These are phyloP conservation scores for Plantago coronopus DNA, from an alignment of 305 asterid species.

Conservation along the genomic window DNA sequence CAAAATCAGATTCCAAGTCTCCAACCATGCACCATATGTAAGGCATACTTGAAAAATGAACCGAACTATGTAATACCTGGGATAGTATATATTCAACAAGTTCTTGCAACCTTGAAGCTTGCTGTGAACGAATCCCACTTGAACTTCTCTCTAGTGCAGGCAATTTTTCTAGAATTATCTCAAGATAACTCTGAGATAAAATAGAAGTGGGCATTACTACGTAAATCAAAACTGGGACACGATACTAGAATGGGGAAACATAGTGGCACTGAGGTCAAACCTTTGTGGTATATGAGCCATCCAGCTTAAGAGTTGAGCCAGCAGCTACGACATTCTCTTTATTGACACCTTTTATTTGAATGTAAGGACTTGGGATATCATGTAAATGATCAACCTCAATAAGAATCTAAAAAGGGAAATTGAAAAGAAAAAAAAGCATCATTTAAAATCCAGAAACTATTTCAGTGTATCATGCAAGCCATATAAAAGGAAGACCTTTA, in stretches of 20 bases:
- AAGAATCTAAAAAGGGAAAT: constrained; percentile 57
- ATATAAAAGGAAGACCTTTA: neutral
- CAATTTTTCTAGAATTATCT: constrained; percentile 70
- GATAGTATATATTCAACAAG: constrained; percentile 78
- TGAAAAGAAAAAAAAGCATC: constrained; percentile 6
- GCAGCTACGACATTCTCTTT: constrained; percentile 82
- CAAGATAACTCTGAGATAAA: constrained; percentile 73
- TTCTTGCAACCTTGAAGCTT: constrained; percentile 85
- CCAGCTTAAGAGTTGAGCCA: constrained; percentile 78
- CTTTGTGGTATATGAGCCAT: constrained; percentile 96
- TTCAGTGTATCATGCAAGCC: neutral
- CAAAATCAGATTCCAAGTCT: neutral
- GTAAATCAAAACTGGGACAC: neutral
- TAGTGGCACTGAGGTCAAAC: constrained; percentile 29
- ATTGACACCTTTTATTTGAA: constrained; percentile 87
- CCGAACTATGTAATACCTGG: constrained; percentile 46
- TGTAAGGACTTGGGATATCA: constrained; percentile 78
- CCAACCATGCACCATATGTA: too few species aligned
- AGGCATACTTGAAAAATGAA: neutral
- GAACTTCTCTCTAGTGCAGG: constrained; percentile 62
- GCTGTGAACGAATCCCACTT: constrained; percentile 86
- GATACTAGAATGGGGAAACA: constrained; percentile 1
- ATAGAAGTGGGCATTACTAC: constrained; percentile 19
- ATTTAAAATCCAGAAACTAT: neutral
- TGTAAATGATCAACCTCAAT: constrained; percentile 94